Evolutionary conservation across 805 yeast species (phyloP).

Genomic region (Starmerella floris): DNA sequence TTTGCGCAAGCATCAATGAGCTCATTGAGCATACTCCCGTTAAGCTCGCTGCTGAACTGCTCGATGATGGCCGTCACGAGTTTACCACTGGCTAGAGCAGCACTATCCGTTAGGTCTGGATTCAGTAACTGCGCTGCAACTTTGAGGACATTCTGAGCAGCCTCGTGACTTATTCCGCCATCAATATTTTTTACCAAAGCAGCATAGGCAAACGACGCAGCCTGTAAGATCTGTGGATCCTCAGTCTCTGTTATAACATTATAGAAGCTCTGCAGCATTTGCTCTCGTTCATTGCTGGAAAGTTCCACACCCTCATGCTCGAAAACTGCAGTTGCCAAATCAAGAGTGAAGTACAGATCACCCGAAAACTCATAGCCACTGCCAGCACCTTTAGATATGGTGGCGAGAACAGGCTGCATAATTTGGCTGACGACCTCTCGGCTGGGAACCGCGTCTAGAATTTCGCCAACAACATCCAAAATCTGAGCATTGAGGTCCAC

Average conservation of each 20-base stretch:
- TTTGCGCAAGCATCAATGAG: conserved; percentile 62
- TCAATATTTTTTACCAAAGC: conserved; percentile 36
- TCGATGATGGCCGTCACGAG: conserved; percentile 48
- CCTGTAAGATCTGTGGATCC: conserved; percentile 71
- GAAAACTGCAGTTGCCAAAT: conserved; percentile 28
- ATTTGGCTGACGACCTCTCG: conserved; percentile 12
- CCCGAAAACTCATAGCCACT: conserved; percentile 41
- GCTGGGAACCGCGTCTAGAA: conserved; percentile 32
- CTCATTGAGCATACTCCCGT: conserved; percentile 32
- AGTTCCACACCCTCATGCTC: conserved; percentile 22
- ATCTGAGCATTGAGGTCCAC: conserved; percentile 55
- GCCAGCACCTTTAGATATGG: conserved; percentile 5
- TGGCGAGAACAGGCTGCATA: conserved; percentile 16
- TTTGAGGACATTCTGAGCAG: conserved; percentile 35
- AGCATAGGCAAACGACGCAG: conserved; percentile 61
- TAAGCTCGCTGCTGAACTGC: conserved; percentile 34
- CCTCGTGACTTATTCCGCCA: conserved; percentile 7
- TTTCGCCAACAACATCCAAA: conserved; percentile 50
- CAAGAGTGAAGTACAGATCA: conserved; percentile 44
- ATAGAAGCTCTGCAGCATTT: conserved; percentile 31
- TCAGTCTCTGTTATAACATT: conserved; percentile 36
- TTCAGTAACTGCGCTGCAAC: conserved; percentile 58
- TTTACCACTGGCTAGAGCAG: conserved; percentile 65
- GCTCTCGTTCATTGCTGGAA: conserved; percentile 17
- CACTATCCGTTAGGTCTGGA: conserved; percentile 62